A percentile compares a stretch with the other conserved stretches of the same genome.
Evolutionary conservation across 768 basidiomycete species (phyloP).

Genomic region (Cystofilobasidium macerans): DNA sequence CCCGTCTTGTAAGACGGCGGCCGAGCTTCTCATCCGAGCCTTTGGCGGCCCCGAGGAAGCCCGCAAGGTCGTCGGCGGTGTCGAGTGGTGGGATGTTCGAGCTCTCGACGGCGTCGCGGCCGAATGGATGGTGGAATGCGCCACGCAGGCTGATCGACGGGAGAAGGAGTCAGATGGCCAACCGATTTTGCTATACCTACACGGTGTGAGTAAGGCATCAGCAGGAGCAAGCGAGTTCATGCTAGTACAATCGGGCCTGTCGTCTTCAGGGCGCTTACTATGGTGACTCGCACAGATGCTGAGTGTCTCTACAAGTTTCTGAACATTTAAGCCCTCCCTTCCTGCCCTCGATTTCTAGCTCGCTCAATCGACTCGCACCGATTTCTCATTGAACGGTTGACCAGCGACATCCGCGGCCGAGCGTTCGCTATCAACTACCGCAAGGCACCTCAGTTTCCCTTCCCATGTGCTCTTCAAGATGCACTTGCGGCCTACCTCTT

Average conservation of each 20-base stretch:
- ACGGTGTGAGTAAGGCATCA: constrained; percentile 32
- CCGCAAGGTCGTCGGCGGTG: constrained; percentile 66
- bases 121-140: constrained; percentile 82
- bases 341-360: neutral
- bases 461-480: constrained; percentile 30
- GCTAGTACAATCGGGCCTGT: too few relatives aligned
- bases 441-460: constrained; percentile 37
- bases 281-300: neutral
- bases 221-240: neutral
- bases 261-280: constrained; percentile 28
- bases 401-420: constrained; percentile 38
- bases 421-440: constrained; percentile 34
- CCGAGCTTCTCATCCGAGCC: constrained; percentile 57
- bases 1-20: constrained; percentile 63
- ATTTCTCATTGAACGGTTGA: constrained; percentile 39
- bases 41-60: constrained; percentile 68
- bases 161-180: constrained; percentile 39
- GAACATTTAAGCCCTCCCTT: too few relatives aligned
- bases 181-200: constrained; percentile 39
- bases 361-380: constrained; percentile 38
- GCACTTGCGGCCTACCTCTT: constrained; percentile 30
- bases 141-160: constrained; percentile 45
- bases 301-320: too few relatives aligned
- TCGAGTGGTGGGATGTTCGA: constrained; percentile 97
- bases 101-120: constrained; percentile 69